phyloP scores from a whole-genome alignment of 2,329 filamentous ascomycete species.

The Calycina herbarum region DNA sequence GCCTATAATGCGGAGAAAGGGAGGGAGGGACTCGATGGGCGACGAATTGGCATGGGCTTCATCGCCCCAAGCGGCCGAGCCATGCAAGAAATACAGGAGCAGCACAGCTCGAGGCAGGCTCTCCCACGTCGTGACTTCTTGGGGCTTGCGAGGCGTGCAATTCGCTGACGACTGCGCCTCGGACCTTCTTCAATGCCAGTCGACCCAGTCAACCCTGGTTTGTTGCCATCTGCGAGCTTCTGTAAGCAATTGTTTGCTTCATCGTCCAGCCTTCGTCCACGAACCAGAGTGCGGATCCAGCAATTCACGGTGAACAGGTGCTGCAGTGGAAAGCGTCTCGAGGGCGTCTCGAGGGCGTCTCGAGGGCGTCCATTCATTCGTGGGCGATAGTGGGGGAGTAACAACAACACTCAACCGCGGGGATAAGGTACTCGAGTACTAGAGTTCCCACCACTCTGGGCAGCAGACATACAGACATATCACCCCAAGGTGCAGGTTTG shows the following conservation, averaged over 20 bases:
- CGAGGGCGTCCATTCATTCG: neutral
- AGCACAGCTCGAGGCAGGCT: slow-evolving; percentile 10
- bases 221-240: neutral
- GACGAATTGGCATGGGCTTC: neutral
- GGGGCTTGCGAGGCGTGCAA: slow-evolving; percentile 14
- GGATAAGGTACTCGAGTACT: neutral
- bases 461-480: slow-evolving; percentile 16
- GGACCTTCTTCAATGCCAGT: slow-evolving; percentile 15
- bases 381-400: neutral
- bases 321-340: neutral
- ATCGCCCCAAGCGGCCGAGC: slow-evolving; percentile 9
- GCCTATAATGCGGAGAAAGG: neutral
- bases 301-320: neutral
- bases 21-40: neutral
- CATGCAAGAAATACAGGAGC: neutral
- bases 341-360: neutral
- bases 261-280: neutral
- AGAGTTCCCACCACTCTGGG: slow-evolving; percentile 16
- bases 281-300: neutral
- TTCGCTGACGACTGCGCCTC: slow-evolving; percentile 30
- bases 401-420: neutral
- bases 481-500: slow-evolving; percentile 21
- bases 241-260: slow-evolving; percentile 1
- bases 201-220: neutral
- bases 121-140: slow-evolving; percentile 5